Evolutionary conservation across 768 basidiomycete species (phyloP).

Genomic region (Pleurotus pulmonarius): DNA sequence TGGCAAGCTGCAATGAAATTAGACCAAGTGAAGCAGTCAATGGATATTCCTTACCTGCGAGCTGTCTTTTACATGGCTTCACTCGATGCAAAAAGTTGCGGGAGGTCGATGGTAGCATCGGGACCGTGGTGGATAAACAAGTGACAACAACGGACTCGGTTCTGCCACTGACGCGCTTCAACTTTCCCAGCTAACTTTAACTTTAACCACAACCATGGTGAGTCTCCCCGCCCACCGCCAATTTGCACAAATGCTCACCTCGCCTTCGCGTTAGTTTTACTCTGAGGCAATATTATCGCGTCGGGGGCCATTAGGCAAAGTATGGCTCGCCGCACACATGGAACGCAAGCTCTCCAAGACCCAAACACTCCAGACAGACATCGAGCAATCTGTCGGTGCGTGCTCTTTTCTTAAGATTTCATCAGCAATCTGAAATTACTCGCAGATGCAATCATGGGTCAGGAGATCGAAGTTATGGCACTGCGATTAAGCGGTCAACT

Average conservation of each 20-base stretch:
- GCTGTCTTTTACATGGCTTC: not conserved
- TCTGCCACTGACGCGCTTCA: slow-evolving; percentile 18
- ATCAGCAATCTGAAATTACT: not conserved
- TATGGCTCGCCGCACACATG: slow-evolving; percentile 99
- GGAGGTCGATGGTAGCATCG: slow-evolving; percentile 19
- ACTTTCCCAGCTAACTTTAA: slow-evolving; percentile 13
- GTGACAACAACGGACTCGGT: slow-evolving; percentile 8
- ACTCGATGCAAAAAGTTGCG: slow-evolving; percentile 16
- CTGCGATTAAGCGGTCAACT: slow-evolving; percentile 96
- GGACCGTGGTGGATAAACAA: slow-evolving; percentile 3
- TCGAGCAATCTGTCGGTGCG: slow-evolving; percentile 88
- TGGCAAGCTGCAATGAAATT: not conserved
- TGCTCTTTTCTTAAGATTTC: slow-evolving; percentile 7
- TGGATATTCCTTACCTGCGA: too few relatives aligned
- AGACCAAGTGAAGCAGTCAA: too few relatives aligned
- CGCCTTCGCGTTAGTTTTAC: slow-evolving; percentile 58
- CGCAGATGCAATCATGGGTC: slow-evolving; percentile 87
- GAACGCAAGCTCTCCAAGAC: slow-evolving; percentile 96
- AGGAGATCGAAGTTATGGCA: slow-evolving; percentile 91
- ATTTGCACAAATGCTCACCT: not conserved
- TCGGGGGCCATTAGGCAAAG: slow-evolving; percentile 90
- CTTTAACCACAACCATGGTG: slow-evolving; percentile 24
- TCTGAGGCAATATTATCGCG: slow-evolving; percentile 93
- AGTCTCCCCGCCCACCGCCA: not conserved
- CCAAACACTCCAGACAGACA: slow-evolving; percentile 92